Evolutionary conservation across 225 moss, liverwort and hornwort genomes (phyloP), one percentile per base, ranked within the genome.

Genomic region (Sphagnum tenellum): DNA sequence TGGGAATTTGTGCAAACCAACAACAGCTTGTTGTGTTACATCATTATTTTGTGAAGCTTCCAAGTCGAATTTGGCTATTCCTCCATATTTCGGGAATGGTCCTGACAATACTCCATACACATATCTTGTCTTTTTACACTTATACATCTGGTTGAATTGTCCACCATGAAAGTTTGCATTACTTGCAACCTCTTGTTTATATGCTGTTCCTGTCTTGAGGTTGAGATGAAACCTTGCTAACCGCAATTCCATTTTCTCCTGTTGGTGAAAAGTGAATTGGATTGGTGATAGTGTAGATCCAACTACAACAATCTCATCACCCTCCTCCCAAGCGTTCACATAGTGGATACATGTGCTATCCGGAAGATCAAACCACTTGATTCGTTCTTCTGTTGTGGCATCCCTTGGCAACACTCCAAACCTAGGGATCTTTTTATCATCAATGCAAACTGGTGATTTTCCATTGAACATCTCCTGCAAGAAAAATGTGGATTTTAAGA

Each of bases 321-420:
- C 77, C 50, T 75, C 84, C 60, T 84, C 84, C 80, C 84, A 84
- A 0, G 80, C 70, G 9, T 84, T 84, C 2, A 75, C 53, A 46
- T 77, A 81, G 9, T 84, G 84, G 12, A 84, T 70, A 63, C 80
- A 84, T 56, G 70, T 75, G 29, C 46, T 60, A 9, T 50, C 71
- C 1, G 81, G 84, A 4, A 84, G 68, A 1, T 75, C 64, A 45
- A 84, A 84, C 84, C 81, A 84, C 1, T 70, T 53, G 14, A 84
- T 50, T 3, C 49, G 45, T 3, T 64, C 59, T 62, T 79, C 77
- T 3, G 67, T 65, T 5, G 12, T 67, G 0, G 67, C 74, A 0
- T 44, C 61, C 48, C 67, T 49, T 0, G 75, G 70, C 8, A 84
- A 49, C 2, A 84, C 77, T 0, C 77, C 84, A 7, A 81, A 81